Evolutionary conservation across 2,329 filamentous ascomycete genomes (phyloP).

Genomic region (Dendrostoma leiphaemia): DNA sequence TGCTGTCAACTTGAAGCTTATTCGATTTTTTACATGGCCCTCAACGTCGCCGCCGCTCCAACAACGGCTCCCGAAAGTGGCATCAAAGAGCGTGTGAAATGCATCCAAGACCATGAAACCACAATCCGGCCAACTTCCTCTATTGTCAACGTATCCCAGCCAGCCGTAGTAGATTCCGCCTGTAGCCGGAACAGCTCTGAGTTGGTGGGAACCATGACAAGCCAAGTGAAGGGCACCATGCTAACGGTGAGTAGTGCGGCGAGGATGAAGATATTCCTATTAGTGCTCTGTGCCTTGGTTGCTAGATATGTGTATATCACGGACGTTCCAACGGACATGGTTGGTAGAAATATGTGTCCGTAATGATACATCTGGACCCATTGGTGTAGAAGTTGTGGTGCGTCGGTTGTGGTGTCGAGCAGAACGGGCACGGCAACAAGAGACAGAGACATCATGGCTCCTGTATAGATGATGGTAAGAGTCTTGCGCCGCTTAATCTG

Average conservation of each 20-base stretch:
- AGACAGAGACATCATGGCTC: slow-evolving; percentile 21
- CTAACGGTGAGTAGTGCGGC: not conserved
- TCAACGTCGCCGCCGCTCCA: no score
- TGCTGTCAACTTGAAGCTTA: no score
- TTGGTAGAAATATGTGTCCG: slow-evolving; percentile 28
- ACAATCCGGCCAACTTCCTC: not conserved
- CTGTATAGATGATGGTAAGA: no score
- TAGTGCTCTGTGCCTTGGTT: not conserved
- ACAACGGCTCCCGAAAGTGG: no score
- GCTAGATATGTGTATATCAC: slow-evolving; percentile 23
- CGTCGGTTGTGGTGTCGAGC: slow-evolving; percentile 25
- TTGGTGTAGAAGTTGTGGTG: slow-evolving; percentile 26
- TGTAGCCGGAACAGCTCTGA: slow-evolving; percentile 14
- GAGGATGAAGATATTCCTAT: not conserved
- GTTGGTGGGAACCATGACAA: slow-evolving; percentile 26
- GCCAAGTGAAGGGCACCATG: not conserved
- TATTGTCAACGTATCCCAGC: not conserved
- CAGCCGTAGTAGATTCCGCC: not conserved
- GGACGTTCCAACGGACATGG: slow-evolving; percentile 24
- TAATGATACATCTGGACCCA: slow-evolving; percentile 33
- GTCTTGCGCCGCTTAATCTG: no score
- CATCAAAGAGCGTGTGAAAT: no score
- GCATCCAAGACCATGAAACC: not conserved
- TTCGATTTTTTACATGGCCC: no score
- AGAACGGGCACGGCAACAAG: slow-evolving; percentile 29